phyloP scores from a whole-genome alignment of 441 rosid species.

The Sinapis alba region DNA sequence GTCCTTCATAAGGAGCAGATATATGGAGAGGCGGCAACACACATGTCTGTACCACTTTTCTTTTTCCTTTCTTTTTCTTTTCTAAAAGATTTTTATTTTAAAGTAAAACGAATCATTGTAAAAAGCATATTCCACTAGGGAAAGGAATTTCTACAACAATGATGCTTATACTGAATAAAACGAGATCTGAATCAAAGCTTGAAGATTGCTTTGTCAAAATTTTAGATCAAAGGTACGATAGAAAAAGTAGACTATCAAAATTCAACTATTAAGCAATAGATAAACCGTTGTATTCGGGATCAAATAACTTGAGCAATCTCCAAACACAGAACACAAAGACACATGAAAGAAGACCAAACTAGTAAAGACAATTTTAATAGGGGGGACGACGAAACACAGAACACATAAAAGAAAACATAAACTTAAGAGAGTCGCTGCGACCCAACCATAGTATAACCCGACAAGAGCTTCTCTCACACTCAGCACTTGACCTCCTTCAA shows the following conservation, averaged over 20 bases:
- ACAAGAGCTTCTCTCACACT: conserved; percentile 20
- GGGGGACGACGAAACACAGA: conserved; percentile 14
- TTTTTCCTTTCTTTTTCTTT: too few species aligned
- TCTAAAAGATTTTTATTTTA: too few species aligned
- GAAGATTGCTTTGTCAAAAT: not conserved
- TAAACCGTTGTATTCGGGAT: conserved; percentile 15
- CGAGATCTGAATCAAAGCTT: too few species aligned
- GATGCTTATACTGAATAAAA: too few species aligned
- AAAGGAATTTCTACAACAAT: too few species aligned
- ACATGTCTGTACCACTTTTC: too few species aligned
- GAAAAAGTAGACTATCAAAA: conserved; percentile 16
- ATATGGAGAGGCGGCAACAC: too few species aligned
- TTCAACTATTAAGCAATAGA: conserved; percentile 14
- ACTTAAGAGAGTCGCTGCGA: conserved; percentile 31
- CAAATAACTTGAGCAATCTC: conserved; percentile 16
- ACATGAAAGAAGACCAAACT: conserved; percentile 12
- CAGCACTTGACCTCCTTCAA: conserved; percentile 98
- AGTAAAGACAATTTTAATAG: conserved; percentile 17
- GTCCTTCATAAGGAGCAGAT: too few species aligned
- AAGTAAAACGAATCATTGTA: too few species aligned
- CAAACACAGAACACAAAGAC: conserved; percentile 16
- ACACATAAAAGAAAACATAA: conserved; percentile 13
- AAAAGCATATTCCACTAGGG: too few species aligned
- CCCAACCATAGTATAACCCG: conserved; percentile 10
- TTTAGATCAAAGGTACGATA: not conserved